Evolutionary conservation across 2,329 filamentous ascomycete species (phyloP).

Genomic region (Cercospora sp.): DNA sequence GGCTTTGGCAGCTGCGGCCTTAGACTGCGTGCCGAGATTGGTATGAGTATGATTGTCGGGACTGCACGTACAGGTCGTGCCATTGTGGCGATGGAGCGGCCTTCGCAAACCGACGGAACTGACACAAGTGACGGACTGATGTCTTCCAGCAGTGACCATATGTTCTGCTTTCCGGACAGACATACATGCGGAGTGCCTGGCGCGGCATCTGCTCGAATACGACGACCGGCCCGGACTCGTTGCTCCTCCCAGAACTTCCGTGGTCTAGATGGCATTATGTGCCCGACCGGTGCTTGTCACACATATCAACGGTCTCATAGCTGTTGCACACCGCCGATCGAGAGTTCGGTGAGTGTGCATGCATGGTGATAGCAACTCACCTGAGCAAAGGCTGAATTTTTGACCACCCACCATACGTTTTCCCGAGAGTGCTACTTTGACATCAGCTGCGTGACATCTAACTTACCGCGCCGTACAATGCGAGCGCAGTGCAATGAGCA

Average conservation of each 20-base stretch:
- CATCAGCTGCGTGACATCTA: not conserved
- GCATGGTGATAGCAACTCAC: not conserved
- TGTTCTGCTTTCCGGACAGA: not conserved
- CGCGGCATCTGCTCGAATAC: not conserved
- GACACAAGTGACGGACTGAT: not conserved
- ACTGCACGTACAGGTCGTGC: not conserved
- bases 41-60: not conserved
- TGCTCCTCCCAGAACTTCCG: not conserved
- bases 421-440: not conserved
- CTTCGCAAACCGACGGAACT: not conserved
- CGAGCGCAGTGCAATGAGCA: not conserved
- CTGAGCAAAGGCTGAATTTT: not conserved
- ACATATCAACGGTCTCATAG: not conserved
- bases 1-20: not conserved
- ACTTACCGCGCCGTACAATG: not conserved
- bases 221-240: not conserved
- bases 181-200: fast-evolving
- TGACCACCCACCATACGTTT: not conserved
- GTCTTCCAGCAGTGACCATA: not conserved
- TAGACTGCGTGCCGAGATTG: not conserved
- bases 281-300: not conserved
- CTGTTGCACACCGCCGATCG: not conserved
- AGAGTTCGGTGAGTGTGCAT: not conserved
- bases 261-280: not conserved
- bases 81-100: too few relatives aligned